Evolutionary conservation across 305 asterid genomes (phyloP).

Genomic region (Solanum aculeatissimum): DNA sequence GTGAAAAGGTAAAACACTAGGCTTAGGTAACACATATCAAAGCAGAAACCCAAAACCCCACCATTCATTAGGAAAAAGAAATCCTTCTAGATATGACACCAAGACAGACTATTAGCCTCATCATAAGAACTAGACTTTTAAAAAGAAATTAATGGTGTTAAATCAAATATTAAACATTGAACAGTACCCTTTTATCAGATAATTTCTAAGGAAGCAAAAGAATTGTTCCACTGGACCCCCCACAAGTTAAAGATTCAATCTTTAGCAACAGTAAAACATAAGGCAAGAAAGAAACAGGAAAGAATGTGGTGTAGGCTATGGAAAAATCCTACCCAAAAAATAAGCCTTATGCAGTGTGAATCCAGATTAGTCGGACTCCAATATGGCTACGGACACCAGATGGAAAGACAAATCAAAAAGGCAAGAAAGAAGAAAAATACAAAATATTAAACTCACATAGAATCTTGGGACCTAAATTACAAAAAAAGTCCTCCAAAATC

Average conservation of each 20-base stretch:
- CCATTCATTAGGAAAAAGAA: not conserved
- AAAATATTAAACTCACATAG: not conserved
- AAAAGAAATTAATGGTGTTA: not conserved
- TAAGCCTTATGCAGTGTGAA: not conserved
- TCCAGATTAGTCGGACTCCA: not conserved
- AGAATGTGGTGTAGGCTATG: not conserved
- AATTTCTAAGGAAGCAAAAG: not conserved
- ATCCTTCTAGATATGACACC: not conserved
- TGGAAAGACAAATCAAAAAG: not conserved
- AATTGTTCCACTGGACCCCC: not conserved
- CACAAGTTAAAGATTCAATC: not conserved
- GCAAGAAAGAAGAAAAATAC: not conserved
- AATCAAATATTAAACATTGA: not conserved
- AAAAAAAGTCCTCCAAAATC: not conserved
- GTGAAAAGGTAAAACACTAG: too few species aligned
- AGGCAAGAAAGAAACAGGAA: not conserved
- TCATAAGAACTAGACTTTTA: not conserved
- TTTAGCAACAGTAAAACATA: not conserved
- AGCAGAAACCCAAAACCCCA: not conserved
- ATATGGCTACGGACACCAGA: accelerated
- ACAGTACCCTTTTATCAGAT: not conserved
- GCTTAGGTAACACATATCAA: not conserved
- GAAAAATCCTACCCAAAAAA: not conserved
- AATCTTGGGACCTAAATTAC: not conserved
- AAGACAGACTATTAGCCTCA: not conserved